These are phyloP conservation scores for Rhodotorula graminis DNA, from an alignment of 768 basidiomycete genomes.

Conservation along the genomic window DNA sequence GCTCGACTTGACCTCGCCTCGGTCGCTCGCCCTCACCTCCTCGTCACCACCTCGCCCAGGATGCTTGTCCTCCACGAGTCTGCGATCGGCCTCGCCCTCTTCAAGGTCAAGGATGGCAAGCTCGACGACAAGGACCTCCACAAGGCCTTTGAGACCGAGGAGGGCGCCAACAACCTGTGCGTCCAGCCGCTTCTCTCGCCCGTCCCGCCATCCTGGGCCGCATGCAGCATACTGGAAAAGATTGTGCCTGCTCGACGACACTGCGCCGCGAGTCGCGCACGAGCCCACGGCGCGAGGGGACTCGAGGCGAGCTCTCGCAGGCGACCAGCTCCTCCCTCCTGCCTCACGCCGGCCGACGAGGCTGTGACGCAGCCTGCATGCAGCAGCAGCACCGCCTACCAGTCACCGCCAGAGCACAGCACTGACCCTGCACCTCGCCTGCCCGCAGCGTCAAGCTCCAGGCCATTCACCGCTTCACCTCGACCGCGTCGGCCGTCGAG, in stretches of 20 bases:
- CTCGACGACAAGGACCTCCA: slow-evolving; percentile 77
- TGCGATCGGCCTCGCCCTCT: slow-evolving; percentile 91
- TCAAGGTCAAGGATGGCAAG: slow-evolving; percentile 72
- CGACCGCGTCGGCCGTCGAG: slow-evolving; percentile 93
- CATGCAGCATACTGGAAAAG: not conserved
- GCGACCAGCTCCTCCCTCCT: too few relatives aligned
- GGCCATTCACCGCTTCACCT: slow-evolving; percentile 91
- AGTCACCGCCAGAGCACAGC: not conserved
- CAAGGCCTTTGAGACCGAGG: slow-evolving; percentile 89
- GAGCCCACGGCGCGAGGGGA: too few relatives aligned
- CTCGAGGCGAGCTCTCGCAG: too few relatives aligned
- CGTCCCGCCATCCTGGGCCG: not conserved
- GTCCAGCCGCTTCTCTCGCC: slow-evolving; percentile 44
- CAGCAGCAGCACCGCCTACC: not conserved
- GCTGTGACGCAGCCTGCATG: not conserved
- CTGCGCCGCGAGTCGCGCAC: too few relatives aligned
- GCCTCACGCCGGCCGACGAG: too few relatives aligned
- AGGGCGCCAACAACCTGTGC: slow-evolving; percentile 85
- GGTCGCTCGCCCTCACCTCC: not conserved
- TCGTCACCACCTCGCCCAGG: slow-evolving; percentile 2
- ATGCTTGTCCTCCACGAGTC: slow-evolving; percentile 99
- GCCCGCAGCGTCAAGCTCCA: slow-evolving; percentile 75
- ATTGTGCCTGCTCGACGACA: not conserved
- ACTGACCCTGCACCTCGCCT: not conserved
- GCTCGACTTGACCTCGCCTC: not conserved